Percentiles rank a stretch among this genome's conserved stretches.
phyloP scores from a whole-genome alignment of 2,329 filamentous ascomycete species.

The Thelonectria rubi region DNA sequence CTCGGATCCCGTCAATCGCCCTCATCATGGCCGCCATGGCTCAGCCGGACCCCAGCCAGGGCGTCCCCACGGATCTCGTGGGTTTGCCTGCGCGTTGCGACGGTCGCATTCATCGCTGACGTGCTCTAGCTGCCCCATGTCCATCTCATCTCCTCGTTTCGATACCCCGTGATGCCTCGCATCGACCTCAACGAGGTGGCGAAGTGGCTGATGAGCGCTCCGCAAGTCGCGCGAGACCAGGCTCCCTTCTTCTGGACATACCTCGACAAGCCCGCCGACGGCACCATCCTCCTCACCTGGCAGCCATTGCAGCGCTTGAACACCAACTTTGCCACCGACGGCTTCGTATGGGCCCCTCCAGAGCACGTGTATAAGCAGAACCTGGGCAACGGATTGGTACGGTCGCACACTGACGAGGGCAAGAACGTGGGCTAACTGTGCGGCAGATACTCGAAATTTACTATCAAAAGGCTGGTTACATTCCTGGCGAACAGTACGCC shows the following conservation, averaged over 20 bases:
- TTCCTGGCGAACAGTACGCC: conserved; percentile 77
- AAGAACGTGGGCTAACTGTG: conserved; percentile 25
- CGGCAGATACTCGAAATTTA: conserved; percentile 86
- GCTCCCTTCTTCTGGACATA: conserved; percentile 95
- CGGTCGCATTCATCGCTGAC: conserved; percentile 32
- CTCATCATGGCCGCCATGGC: conserved; percentile 47
- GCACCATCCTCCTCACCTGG: conserved; percentile 87
- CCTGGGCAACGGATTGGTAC: conserved; percentile 67
- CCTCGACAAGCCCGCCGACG: conserved; percentile 82
- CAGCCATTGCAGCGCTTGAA: conserved; percentile 78
- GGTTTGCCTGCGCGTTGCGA: conserved; percentile 28
- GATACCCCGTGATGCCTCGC: conserved; percentile 77
- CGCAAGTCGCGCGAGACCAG: conserved; percentile 83
- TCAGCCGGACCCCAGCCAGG: conserved; percentile 53
- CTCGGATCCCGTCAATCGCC: conserved; percentile 30
- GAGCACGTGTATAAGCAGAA: conserved; percentile 83
- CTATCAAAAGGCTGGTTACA: conserved; percentile 82
- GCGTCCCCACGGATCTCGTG: conserved; percentile 55
- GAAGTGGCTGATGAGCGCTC: conserved; percentile 83
- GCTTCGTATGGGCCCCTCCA: conserved; percentile 87
- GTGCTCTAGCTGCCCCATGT: conserved; percentile 78
- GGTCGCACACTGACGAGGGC: conserved; percentile 31
- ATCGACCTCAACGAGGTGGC: conserved; percentile 81
- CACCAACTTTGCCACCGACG: conserved; percentile 86
- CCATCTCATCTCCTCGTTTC: conserved; percentile 85